phyloP scores from a whole-genome alignment of 306 rosid genomes.

The Cucumis hystrix region DNA sequence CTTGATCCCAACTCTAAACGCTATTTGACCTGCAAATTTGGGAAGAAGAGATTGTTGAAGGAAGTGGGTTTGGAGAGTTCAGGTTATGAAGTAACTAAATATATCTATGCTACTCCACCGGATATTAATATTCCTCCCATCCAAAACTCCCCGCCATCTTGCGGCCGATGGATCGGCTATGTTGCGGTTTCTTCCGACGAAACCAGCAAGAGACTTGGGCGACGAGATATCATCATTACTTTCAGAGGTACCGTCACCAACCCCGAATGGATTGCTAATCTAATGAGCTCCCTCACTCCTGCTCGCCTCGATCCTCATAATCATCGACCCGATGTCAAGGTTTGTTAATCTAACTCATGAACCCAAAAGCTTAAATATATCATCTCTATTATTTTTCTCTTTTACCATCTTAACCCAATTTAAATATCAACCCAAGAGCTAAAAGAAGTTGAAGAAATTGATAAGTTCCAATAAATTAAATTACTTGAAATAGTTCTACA shows the following conservation, averaged over 20 bases:
- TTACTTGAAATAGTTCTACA: neutral
- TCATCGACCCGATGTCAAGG: constrained; percentile 39
- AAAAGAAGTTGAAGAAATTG: neutral
- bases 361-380: neutral
- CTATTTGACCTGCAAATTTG: constrained; percentile 66
- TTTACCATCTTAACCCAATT: neutral
- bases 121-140: constrained; percentile 40
- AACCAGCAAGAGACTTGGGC: constrained; percentile 31
- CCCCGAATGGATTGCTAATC: constrained; percentile 67
- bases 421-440: neutral
- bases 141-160: constrained; percentile 23
- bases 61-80: constrained; percentile 49
- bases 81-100: constrained; percentile 67
- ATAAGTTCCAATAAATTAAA: neutral
- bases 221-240: constrained; percentile 55
- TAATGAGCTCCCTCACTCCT: constrained; percentile 70
- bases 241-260: constrained; percentile 74
- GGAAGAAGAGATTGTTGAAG: constrained; percentile 45
- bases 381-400: too few relatives aligned
- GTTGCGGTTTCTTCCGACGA: constrained; percentile 52
- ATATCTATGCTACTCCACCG: constrained; percentile 88
- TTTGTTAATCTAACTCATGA: neutral
- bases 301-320: constrained; percentile 60
- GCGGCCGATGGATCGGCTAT: constrained; percentile 80
- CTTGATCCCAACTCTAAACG: constrained; percentile 64